phyloP scores from a whole-genome alignment of 192 early-diverging fungal species.

The Helicostylum pulchrum region DNA sequence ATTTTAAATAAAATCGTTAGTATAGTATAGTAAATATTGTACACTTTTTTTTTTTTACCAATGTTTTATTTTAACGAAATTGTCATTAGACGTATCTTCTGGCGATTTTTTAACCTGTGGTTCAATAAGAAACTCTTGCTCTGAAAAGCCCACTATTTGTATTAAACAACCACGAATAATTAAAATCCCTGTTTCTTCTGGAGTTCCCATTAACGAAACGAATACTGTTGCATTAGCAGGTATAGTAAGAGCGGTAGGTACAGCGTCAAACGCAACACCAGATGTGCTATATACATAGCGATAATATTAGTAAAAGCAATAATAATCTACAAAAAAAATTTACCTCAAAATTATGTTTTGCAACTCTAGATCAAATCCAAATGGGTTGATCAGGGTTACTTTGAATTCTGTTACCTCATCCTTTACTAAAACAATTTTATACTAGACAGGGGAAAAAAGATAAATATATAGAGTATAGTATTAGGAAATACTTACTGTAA shows the following conservation, averaged over 20 bases:
- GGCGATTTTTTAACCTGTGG: not conserved
- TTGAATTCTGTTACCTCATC: constrained; percentile 69
- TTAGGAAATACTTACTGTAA: constrained; percentile 35
- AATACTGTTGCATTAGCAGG: constrained; percentile 60
- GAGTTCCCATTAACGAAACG: constrained; percentile 65
- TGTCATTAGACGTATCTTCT: not conserved
- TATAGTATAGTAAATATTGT: no score
- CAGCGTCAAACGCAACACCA: constrained; percentile 57
- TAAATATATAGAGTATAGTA: constrained; percentile 2
- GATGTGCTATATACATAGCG: constrained; percentile 46
- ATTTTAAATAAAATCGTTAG: not conserved
- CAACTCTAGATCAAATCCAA: constrained; percentile 75
- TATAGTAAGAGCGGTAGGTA: constrained; percentile 56
- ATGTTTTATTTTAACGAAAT: constrained; percentile 21
- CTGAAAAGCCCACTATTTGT: constrained; percentile 50
- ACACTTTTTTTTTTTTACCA: not conserved
- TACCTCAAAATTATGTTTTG: constrained; percentile 61
- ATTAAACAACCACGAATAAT: constrained; percentile 60
- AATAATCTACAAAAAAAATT: not conserved
- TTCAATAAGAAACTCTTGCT: constrained; percentile 50
- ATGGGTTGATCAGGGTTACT: constrained; percentile 71
- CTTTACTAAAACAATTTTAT: constrained; percentile 56
- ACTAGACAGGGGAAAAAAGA: not conserved
- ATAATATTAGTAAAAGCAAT: not conserved
- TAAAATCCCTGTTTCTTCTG: constrained; percentile 56